Evolutionary conservation across 2,329 filamentous ascomycete genomes (phyloP), one percentile per base, ranked within the genome.

Genomic region (Corynespora cassiicola): DNA sequence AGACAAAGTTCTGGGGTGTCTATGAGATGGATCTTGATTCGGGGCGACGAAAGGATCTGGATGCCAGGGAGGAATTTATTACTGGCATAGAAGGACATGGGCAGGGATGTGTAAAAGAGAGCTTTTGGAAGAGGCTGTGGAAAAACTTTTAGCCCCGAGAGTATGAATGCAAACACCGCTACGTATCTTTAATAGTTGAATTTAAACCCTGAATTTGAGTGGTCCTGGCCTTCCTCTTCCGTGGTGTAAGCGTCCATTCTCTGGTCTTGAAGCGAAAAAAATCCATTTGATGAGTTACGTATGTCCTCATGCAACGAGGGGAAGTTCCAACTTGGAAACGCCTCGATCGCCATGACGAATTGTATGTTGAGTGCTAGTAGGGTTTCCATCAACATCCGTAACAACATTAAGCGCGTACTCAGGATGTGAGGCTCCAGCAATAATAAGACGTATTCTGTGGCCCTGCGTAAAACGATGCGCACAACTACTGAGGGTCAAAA

Each of bases 21-120:
- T 44, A 65, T 22, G 68, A 73, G 34, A 63, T 73, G 11, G 68
- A 73, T 49, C 45, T 73, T 12, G 63, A 68, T 42, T 55, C 50
- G 10, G 69, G 70, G 5, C 57, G 59, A 45, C 56, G 69, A 28
- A 58, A 54, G 31, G 59, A 72, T 50, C 28, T 73, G 41, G 68
- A 72, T 39, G 39, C 39, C 9, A 52, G 41, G 31, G 50, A 56
- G 15, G 50, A 49, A 6, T 20, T 28, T 6, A 6, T 41, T 7
- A 29, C 45, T 5, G 45, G 41, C 12, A n/a, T n/a, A n/a, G 43
- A 43, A 10, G 25, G 33, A 9, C 19, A 43, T 11, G 39, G 26
- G 17, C 34, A 34, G 19, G 20, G 27, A 8, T 31, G 30, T 3
- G 34, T 25, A 6, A 54, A 52, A 28, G 37, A 51, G 30, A 42